Percentiles rank a stretch among this genome's conserved stretches.
Evolutionary conservation across 192 early-diverging fungal genomes (phyloP).

Genomic region (Phlyctochytrium arcticum): DNA sequence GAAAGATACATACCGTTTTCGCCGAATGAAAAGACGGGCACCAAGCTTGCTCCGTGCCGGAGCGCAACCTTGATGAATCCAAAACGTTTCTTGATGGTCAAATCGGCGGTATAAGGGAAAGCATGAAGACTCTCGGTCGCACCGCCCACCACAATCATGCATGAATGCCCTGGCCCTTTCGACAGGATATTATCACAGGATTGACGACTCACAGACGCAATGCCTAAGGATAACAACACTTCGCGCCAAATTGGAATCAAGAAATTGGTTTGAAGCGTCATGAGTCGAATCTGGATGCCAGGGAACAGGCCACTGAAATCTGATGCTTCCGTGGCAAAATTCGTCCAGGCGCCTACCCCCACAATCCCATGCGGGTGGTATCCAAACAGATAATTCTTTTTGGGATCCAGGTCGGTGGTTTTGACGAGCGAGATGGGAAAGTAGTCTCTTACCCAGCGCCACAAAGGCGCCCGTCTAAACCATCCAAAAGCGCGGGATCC

Average conservation of each 20-base stretch:
- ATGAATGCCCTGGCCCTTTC: conserved; percentile 62
- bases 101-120: conserved; percentile 43
- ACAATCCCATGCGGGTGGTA: conserved; percentile 92
- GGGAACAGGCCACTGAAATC: conserved; percentile 71
- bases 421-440: conserved; percentile 78
- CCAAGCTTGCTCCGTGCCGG: conserved; percentile 70
- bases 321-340: conserved; percentile 79
- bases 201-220: conserved; percentile 67
- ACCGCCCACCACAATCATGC: conserved; percentile 88
- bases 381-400: conserved; percentile 84
- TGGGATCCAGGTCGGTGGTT: conserved; percentile 79
- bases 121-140: conserved; percentile 76
- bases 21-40: conserved; percentile 90
- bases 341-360: conserved; percentile 72
- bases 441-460: conserved; percentile 76
- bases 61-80: conserved; percentile 93
- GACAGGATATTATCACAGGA: conserved; percentile 75
- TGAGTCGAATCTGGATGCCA: conserved; percentile 70
- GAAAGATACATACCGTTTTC: conserved; percentile 59
- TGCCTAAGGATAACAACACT: conserved; percentile 71
- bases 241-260: conserved; percentile 83
- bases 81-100: conserved; percentile 72
- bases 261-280: conserved; percentile 85
- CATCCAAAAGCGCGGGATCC: conserved; percentile 65
- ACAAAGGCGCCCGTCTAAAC: conserved; percentile 52